A percentile compares a stretch with the other conserved stretches of the same genome.
Evolutionary conservation across 2,329 filamentous ascomycete genomes (phyloP).

Genomic region (Hysterium pulicare): DNA sequence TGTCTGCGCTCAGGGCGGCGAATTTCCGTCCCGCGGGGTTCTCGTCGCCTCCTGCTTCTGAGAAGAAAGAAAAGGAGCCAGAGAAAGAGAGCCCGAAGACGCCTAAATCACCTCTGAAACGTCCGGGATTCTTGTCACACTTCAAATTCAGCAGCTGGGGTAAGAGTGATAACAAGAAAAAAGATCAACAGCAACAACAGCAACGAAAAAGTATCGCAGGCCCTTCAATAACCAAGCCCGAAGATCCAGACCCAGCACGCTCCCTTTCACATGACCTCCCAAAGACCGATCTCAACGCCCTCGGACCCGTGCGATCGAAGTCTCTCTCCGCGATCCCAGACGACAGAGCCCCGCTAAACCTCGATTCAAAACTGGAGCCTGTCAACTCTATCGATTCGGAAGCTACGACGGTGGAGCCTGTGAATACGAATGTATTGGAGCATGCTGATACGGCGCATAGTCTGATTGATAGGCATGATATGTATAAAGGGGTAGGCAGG

Average conservation of each 20-base stretch:
- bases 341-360: conserved; percentile 17
- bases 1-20: conserved; percentile 1
- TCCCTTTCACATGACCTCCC: conserved; percentile 23
- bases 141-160: conserved; percentile 29
- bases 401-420: conserved; percentile 13
- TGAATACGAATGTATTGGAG: conserved; percentile 17
- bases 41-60: neutral
- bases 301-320: conserved; percentile 31
- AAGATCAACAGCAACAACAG: neutral
- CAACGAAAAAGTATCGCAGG: conserved; percentile 18
- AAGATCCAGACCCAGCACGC: conserved; percentile 20
- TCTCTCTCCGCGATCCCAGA: conserved; percentile 31
- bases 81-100: conserved; percentile 17
- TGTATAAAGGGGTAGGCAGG: conserved; percentile 35
- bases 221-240: neutral
- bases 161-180: conserved; percentile 21
- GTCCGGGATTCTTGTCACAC: conserved; percentile 26
- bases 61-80: conserved; percentile 1
- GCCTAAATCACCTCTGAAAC: conserved; percentile 21
- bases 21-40: neutral
- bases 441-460: conserved; percentile 33
- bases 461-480: conserved; percentile 43
- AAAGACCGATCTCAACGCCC: conserved; percentile 12
- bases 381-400: conserved; percentile 9
- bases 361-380: conserved; percentile 23